Percentiles rank a stretch among this genome's conserved stretches.
Evolutionary conservation across 2,329 filamentous ascomycete genomes (phyloP).

Genomic region (Fusarium sp.): DNA sequence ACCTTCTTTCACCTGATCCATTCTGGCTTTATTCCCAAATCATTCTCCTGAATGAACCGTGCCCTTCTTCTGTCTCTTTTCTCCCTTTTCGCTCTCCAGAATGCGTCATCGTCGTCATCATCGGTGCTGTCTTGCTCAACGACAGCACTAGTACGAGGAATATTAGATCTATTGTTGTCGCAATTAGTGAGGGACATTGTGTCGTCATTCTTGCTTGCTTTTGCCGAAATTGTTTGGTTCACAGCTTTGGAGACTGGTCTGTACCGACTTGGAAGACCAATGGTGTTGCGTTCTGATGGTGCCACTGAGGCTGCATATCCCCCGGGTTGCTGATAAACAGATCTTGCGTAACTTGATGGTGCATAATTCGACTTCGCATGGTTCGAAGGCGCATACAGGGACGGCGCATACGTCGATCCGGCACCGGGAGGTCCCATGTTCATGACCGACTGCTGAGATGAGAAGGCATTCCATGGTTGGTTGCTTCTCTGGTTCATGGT

Average conservation of each 20-base stretch:
- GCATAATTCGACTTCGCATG: conserved; percentile 4
- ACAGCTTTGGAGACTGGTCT: conserved; percentile 17
- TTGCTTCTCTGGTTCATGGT: conserved; percentile 1
- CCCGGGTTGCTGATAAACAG: background rate
- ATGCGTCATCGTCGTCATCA: conserved; percentile 13
- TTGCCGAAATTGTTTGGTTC: background rate
- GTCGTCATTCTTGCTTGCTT: background rate
- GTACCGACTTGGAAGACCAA: conserved; percentile 28
- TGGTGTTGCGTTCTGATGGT: conserved; percentile 23
- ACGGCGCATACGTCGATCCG: background rate
- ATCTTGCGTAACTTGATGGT: conserved; percentile 9
- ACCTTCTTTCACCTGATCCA: background rate
- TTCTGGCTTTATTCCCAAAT: background rate
- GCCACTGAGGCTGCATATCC: conserved; percentile 17
- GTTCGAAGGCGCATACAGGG: background rate
- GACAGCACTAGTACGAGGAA: background rate
- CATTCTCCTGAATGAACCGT: conserved; percentile 9
- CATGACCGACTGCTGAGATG: background rate
- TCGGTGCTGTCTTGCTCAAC: background rate
- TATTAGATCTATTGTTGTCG: background rate
- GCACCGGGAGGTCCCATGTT: background rate
- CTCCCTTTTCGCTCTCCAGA: conserved; percentile 17
- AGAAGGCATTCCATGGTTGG: background rate
- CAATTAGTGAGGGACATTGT: background rate
- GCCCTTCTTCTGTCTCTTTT: conserved; percentile 24